These are phyloP conservation scores for Metarhizium guizhouense DNA, from an alignment of 2,329 filamentous ascomycete genomes.

Conservation along the genomic window DNA sequence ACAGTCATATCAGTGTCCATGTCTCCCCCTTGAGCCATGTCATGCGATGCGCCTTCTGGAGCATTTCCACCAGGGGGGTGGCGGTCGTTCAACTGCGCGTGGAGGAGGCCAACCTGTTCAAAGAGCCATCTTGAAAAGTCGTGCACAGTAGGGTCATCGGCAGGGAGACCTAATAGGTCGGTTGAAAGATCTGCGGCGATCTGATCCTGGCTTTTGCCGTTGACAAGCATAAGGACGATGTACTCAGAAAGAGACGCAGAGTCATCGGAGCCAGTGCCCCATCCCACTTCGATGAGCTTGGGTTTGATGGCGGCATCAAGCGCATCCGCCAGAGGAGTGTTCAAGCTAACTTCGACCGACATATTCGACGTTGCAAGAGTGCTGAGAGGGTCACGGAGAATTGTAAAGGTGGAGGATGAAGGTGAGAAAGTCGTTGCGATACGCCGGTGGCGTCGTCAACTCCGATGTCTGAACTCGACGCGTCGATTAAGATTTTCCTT, in stretches of 20 bases:
- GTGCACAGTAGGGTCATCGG: slow-evolving; percentile 72
- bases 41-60: slow-evolving; percentile 23
- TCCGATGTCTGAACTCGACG: neutral
- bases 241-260: slow-evolving; percentile 88
- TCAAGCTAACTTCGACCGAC: slow-evolving; percentile 67
- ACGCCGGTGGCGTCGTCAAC: slow-evolving; percentile 8
- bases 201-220: slow-evolving; percentile 85
- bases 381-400: neutral
- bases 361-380: slow-evolving; percentile 38
- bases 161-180: slow-evolving; percentile 73
- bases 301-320: slow-evolving; percentile 77
- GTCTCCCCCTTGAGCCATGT: slow-evolving; percentile 27
- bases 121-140: slow-evolving; percentile 94
- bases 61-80: slow-evolving; percentile 21
- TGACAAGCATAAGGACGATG: slow-evolving; percentile 93
- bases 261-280: slow-evolving; percentile 69
- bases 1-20: slow-evolving; percentile 70
- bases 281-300: slow-evolving; percentile 87
- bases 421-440: neutral
- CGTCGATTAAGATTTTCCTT: neutral
- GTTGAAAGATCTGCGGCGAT: slow-evolving; percentile 81
- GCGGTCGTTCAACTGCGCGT: slow-evolving; percentile 50
- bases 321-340: slow-evolving; percentile 76
- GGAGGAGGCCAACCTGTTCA: slow-evolving; percentile 64
- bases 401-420: neutral